Conservation (phyloP, 176 grass and related monocot species). For the Avena eriantha region DNA sequence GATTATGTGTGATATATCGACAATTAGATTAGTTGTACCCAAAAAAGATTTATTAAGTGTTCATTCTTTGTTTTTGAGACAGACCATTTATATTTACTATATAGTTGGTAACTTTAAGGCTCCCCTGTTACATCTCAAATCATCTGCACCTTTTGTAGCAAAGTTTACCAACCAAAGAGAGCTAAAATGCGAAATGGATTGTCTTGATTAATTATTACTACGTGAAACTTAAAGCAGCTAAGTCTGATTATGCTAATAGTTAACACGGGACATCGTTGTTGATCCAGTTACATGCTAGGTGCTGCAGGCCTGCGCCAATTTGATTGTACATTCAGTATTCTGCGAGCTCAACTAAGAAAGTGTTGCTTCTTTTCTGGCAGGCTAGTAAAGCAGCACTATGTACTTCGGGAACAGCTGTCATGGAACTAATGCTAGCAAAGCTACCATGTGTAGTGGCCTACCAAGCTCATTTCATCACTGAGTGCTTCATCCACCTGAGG, state of each 20-base stretch:
- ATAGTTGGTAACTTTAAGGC: not conserved
- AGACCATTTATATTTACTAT: not conserved
- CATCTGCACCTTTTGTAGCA: not conserved
- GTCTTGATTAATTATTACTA: not conserved
- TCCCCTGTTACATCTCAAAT: slow-evolving; percentile 14
- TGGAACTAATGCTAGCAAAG: slow-evolving; percentile 82
- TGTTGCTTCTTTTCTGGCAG: slow-evolving; percentile 57
- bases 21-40: not conserved
- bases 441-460: slow-evolving; percentile 89
- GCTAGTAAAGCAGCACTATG: slow-evolving; percentile 91
- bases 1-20: not conserved
- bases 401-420: slow-evolving; percentile 91
- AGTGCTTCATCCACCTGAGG: slow-evolving; percentile 77
- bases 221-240: slow-evolving; percentile 18
- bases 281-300: slow-evolving; percentile 21
- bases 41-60: not conserved
- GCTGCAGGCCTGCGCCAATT: slow-evolving; percentile 8
- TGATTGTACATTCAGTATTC: slow-evolving; percentile 31
- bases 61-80: slow-evolving; percentile 2
- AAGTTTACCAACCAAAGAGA: slow-evolving; percentile 10
- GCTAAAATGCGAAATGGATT: slow-evolving; percentile 26
- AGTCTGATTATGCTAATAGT: not conserved
- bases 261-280: not conserved
- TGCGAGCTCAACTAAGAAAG: slow-evolving; percentile 24
- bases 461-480: slow-evolving; percentile 84